Evolutionary conservation across 495 filamentous ascomycete genomes (phyloP).

Genomic region (Penicillium pancosmium): DNA sequence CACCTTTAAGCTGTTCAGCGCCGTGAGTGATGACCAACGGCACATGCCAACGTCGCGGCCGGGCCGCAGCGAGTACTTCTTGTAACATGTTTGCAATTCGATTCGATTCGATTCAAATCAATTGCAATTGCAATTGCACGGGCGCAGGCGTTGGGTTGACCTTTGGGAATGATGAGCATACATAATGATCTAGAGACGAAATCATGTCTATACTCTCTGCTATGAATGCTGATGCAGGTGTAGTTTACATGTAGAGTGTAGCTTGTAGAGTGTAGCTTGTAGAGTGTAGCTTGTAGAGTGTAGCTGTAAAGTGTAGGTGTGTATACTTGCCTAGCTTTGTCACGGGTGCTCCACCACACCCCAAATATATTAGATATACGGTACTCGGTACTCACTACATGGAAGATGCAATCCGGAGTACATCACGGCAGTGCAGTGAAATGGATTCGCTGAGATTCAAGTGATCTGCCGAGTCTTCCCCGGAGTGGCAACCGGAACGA

Average conservation of each 20-base stretch:
- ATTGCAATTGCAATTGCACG: slow-evolving; percentile 34
- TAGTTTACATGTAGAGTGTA: too few species aligned
- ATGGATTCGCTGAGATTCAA: neutral
- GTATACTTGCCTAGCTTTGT: too few species aligned
- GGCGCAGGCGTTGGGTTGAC: slow-evolving; percentile 42
- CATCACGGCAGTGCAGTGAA: neutral
- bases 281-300: too few species aligned
- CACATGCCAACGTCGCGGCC: slow-evolving; percentile 81
- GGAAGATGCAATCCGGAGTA: slow-evolving; percentile 2
- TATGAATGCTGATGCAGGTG: neutral
- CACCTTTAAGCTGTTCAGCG: slow-evolving; percentile 91
- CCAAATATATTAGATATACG: too few species aligned
- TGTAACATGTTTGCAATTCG: slow-evolving; percentile 56
- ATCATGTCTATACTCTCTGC: slow-evolving; percentile 18
- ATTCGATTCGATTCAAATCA: too few species aligned
- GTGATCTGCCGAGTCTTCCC: neutral
- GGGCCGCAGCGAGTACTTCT: slow-evolving; percentile 90
- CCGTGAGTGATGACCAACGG: slow-evolving; percentile 88
- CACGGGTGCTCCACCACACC: too few species aligned
- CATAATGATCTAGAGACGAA: slow-evolving; percentile 43
- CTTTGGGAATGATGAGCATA: slow-evolving; percentile 29
- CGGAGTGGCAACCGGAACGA: slow-evolving; percentile 18
- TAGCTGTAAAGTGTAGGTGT: neutral
- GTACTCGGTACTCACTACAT: neutral
- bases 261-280: too few species aligned